These are phyloP conservation scores for Lactarius sp. DNA, from an alignment of 768 basidiomycete genomes.

Conservation along the genomic window DNA sequence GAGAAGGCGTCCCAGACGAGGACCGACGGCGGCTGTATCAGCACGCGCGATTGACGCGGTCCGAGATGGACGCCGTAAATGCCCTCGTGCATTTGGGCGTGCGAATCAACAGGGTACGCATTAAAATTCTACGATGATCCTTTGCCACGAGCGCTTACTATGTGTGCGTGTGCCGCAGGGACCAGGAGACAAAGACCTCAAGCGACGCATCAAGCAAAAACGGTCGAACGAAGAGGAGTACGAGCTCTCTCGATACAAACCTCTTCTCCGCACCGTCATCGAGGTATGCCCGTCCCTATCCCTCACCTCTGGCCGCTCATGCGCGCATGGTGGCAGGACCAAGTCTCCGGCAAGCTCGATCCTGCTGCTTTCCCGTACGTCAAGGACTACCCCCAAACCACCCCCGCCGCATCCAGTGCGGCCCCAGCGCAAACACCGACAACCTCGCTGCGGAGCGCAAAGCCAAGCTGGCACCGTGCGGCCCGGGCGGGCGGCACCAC, in stretches of 20 bases:
- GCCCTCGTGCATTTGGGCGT: constrained; percentile 78
- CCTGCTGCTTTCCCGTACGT: constrained; percentile 82
- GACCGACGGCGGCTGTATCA: constrained; percentile 92
- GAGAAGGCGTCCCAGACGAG: constrained; percentile 98
- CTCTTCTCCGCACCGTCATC: constrained; percentile 70
- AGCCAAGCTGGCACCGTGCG: constrained; percentile 85
- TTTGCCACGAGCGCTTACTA: not conserved
- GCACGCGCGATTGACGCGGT: constrained; percentile 80
- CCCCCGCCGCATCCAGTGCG: constrained; percentile 46
- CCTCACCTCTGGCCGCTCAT: not conserved
- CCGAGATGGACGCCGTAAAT: constrained; percentile 93
- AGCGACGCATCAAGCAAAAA: constrained; percentile 80
- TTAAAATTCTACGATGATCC: not conserved
- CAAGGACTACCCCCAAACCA: constrained; percentile 63
- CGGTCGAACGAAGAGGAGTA: constrained; percentile 82
- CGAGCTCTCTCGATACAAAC: constrained; percentile 91
- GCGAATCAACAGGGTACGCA: constrained; percentile 73
- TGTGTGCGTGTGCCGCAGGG: constrained; percentile 41
- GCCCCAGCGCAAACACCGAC: constrained; percentile 32
- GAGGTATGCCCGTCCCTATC: constrained; percentile 48
- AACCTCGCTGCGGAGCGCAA: constrained; percentile 81
- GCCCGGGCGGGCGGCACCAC: constrained; percentile 44
- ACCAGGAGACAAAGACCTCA: constrained; percentile 69
- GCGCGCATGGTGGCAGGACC: constrained; percentile 54
- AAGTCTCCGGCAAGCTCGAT: constrained; percentile 73